Evolutionary conservation across 179 eudicot genomes (phyloP), one percentile per base, ranked within the genome.

Genomic region (Actinidia arguta): DNA sequence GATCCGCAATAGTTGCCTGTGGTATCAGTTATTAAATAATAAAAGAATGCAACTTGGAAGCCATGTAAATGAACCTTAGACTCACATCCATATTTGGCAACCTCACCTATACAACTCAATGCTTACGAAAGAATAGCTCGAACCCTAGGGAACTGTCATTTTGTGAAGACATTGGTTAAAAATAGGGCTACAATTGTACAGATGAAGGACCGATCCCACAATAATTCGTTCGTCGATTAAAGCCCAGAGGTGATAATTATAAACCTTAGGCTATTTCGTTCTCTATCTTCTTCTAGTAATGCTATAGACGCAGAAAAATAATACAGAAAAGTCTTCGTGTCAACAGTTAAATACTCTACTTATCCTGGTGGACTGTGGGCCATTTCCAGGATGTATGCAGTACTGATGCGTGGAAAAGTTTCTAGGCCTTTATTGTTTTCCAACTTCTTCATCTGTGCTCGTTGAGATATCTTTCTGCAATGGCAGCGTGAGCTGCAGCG

Each of bases 401-500:
- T 39, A 39, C 42, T 39, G 42, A 39, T 39, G 42, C 42, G 42
- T 39, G 42, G 42, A 39, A 39, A 39, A 39, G 42, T 39, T 39
- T 39, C 42, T 39, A 39, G 3, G 42, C 42, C 42, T 4, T 3
- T 39, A 39, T 39, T 39, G 42, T 25, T 24, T 1, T 69, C 75
- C 36, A 9, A 8, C 25, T n/a, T 42, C 25, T 36, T 56, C 55
- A 78, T 71, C 79, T 25, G 82, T 85, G 86, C 73, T 93, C 91
- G 72, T 84, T 84, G 52, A 94, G 87, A 73, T 95, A 95, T 74
- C 91, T 91, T 66, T 94, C 97, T 0, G 94, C 96, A 46, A 95
- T 81, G 77, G 92, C 91, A 14, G 97, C 98, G 68, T 95, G 97
- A 64, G 86, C 75, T 10, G 98, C 97, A 9, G 98, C 98, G 20